Evolutionary conservation across 2,329 filamentous ascomycete species (phyloP).

Genomic region (Elsinoe arachidis): DNA sequence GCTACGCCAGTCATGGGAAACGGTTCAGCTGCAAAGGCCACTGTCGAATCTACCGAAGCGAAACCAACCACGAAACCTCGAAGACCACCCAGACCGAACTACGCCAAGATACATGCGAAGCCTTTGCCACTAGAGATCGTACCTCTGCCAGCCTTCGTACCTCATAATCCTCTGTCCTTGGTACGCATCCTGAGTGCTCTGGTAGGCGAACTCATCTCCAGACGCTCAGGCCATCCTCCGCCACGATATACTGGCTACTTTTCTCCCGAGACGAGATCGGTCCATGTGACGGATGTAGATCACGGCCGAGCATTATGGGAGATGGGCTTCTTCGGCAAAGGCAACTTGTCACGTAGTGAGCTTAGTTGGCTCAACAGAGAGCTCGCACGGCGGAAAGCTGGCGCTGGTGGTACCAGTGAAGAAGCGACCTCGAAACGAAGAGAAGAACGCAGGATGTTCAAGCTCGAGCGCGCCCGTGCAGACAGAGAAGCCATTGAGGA

Average conservation of each 20-base stretch:
- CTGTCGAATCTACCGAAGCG: background rate
- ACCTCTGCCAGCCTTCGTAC: conserved; percentile 79
- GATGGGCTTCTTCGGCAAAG: conserved; percentile 95
- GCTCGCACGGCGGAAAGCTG: conserved; percentile 53
- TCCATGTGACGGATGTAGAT: conserved; percentile 70
- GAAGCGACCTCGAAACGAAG: conserved; percentile 68
- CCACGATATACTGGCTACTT: conserved; percentile 65
- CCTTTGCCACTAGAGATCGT: conserved; percentile 73
- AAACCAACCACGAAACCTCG: conserved; percentile 13
- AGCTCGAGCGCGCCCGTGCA: conserved; percentile 81
- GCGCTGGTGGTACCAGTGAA: conserved; percentile 56
- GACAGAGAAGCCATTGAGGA: conserved; percentile 77
- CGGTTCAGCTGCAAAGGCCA: too few relatives aligned
- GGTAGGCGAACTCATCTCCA: conserved; percentile 37
- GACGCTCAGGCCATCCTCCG: conserved; percentile 55
- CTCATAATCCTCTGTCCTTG: conserved; percentile 83
- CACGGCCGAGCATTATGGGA: conserved; percentile 83
- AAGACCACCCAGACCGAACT: conserved; percentile 43
- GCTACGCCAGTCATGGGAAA: too few relatives aligned
- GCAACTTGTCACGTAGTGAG: conserved; percentile 84
- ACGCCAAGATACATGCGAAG: conserved; percentile 69
- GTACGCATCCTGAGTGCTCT: conserved; percentile 67
- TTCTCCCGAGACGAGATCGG: conserved; percentile 69
- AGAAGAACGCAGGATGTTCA: conserved; percentile 72
- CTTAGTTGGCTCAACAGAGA: conserved; percentile 85